Conservation (phyloP, 2,329 filamentous ascomycete genomes). For the Penicillium hordei region DNA sequence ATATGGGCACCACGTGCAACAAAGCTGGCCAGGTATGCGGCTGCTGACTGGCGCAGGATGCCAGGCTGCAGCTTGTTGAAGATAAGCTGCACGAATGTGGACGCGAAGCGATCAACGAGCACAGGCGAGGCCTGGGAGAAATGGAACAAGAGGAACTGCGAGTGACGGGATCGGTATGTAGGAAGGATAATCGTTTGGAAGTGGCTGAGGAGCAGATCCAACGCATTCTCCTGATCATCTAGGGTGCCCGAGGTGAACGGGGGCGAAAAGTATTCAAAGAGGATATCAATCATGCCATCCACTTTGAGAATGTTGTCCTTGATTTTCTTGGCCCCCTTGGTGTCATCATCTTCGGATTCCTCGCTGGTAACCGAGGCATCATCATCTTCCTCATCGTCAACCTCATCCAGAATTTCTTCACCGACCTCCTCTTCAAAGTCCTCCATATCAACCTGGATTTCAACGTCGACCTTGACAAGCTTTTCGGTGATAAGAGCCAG, state of each 20-base stretch:
- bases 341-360: slow-evolving; percentile 54
- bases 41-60: slow-evolving; percentile 77
- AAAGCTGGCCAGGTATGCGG: slow-evolving; percentile 91
- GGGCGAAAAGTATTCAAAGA: slow-evolving; percentile 80
- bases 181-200: slow-evolving; percentile 87
- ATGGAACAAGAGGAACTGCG: slow-evolving; percentile 94
- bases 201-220: slow-evolving; percentile 77
- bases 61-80: slow-evolving; percentile 69
- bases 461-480: slow-evolving; percentile 89
- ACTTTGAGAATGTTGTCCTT: slow-evolving; percentile 86
- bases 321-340: slow-evolving; percentile 62
- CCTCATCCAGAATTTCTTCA: slow-evolving; percentile 61
- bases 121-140: slow-evolving; percentile 80
- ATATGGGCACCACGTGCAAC: slow-evolving; percentile 87
- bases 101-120: slow-evolving; percentile 79
- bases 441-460: slow-evolving; percentile 90
- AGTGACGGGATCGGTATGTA: slow-evolving; percentile 87
- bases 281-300: slow-evolving; percentile 81
- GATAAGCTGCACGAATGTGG: slow-evolving; percentile 70
- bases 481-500: slow-evolving; percentile 80
- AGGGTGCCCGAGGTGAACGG: slow-evolving; percentile 69
- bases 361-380: slow-evolving; percentile 67
- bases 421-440: slow-evolving; percentile 88
- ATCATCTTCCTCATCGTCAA: slow-evolving; percentile 57
- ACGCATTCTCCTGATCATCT: slow-evolving; percentile 67